Base-by-base conservation (phyloP, 495 filamentous ascomycete genomes). In the Penicillium samsonianum region DNA sequence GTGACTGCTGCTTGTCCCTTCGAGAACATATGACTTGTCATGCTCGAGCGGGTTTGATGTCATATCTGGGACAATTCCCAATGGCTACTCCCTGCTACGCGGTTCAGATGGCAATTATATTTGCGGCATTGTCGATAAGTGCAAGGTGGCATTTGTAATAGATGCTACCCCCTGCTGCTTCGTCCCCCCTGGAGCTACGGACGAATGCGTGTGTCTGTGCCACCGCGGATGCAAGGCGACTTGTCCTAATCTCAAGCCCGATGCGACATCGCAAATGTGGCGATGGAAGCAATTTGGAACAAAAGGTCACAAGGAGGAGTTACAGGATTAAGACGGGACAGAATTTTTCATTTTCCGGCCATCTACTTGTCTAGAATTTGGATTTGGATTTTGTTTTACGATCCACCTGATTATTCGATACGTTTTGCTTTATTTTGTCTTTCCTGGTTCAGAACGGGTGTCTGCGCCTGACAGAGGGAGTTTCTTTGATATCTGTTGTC, bases 11-110 rank as follows among this genome's bases (percentile, higher is more conserved):
- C 16, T 42, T 28, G 50, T 20, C 37, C 37, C 23, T 53, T 53
- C 25, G 25, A 53, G 26, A 43, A 42, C 50, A 31, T 52, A 42
- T 52, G 50, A 52, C 35, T 41, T 20, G 35, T 53, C 50, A 53
- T 42, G 23, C 49, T 48, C 25, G 23, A 33, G 46, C 5, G 46
- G 25, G 23, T 31, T 20, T 8, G 16, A 48, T 11, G n/a, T 48
- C 28, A 12, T 48, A 17, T 26, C 16, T 23, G n/a, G 44, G 10
- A 42, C 16, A 16, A 28, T 31, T 52, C n/a, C 1, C 35, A 52
- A 41, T 26, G 7, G 12, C 23, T 30, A n/a, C 35, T 23, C 14
- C 23, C 19, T 9, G 12, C 14, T 51, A 19, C 33, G 8, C 9
- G 7, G 23, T n/a, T 52, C 4, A 35, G 23, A 17, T 28, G 7